phyloP scores from a whole-genome alignment of 2,329 filamentous ascomycete genomes.

The Metarhizium brunneum region DNA sequence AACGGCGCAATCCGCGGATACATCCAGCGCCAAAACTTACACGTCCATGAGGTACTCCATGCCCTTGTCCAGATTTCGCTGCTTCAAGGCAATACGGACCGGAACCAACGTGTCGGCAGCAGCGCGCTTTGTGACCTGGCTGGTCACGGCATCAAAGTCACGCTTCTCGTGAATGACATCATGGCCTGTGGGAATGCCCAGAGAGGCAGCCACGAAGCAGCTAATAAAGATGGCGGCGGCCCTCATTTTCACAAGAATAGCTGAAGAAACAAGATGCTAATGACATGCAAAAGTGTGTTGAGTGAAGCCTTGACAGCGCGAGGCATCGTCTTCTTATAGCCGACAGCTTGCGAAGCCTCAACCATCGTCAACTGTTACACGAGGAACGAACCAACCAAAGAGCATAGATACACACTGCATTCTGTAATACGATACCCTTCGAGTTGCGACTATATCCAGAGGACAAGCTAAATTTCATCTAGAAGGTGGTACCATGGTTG shows the following conservation, averaged over 20 bases:
- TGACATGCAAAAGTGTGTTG: neutral
- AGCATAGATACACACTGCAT: no score
- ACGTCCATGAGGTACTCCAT: slow-evolving; percentile 24
- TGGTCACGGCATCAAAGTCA: slow-evolving; percentile 6
- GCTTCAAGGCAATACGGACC: slow-evolving; percentile 33
- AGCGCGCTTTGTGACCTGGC: slow-evolving; percentile 16
- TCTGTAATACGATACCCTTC: no score
- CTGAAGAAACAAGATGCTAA: neutral
- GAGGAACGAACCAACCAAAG: no score
- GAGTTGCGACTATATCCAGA: no score
- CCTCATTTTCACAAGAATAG: slow-evolving; percentile 9
- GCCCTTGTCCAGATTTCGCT: slow-evolving; percentile 35
- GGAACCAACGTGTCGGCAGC: slow-evolving; percentile 17
- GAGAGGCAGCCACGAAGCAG: slow-evolving; percentile 10
- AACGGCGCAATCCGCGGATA: neutral
- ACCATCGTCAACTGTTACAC: no score
- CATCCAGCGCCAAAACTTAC: neutral
- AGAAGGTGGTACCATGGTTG: no score
- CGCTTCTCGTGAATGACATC: slow-evolving; percentile 25
- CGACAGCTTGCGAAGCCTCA: neutral
- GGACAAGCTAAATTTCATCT: no score
- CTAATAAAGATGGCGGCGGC: slow-evolving; percentile 9
- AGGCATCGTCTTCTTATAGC: neutral
- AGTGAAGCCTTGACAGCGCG: neutral
- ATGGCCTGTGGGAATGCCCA: slow-evolving; percentile 9